phyloP scores from a whole-genome alignment of 306 rosid genomes.

The Vachellia collinsii region DNA sequence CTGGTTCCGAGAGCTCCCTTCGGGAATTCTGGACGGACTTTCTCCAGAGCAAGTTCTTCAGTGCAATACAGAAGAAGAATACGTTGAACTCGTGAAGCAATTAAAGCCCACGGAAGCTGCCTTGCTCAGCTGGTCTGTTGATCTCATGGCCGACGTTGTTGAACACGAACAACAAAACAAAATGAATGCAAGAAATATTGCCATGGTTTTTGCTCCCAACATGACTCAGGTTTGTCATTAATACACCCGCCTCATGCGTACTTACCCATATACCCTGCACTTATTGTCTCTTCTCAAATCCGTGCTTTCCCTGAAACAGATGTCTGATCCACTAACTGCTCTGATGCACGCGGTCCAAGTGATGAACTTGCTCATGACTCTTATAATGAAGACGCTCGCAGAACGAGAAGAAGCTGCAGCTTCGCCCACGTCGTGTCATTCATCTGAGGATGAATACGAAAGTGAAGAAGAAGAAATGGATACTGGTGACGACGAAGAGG shows the following conservation, averaged over 20 bases:
- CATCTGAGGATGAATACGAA: constrained; percentile 72
- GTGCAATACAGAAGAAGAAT: constrained; percentile 85
- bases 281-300: background rate
- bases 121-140: constrained; percentile 80
- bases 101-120: constrained; percentile 78
- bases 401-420: constrained; percentile 77
- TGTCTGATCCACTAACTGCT: constrained; percentile 99
- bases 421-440: constrained; percentile 78
- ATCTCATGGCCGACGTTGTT: constrained; percentile 95
- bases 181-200: constrained; percentile 91
- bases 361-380: constrained; percentile 91
- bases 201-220: constrained; percentile 98
- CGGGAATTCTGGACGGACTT: constrained; percentile 89
- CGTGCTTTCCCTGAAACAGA: constrained; percentile 48
- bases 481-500: constrained; percentile 66
- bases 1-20: constrained; percentile 96
- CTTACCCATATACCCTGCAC: background rate
- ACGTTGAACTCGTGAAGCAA: constrained; percentile 75
- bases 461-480: constrained; percentile 78
- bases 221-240: constrained; percentile 77
- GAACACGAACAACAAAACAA: constrained; percentile 86
- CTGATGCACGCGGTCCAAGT: constrained; percentile 99
- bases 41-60: constrained; percentile 93
- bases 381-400: constrained; percentile 72
- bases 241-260: background rate